Percentiles rank a stretch among this genome's conserved stretches.
phyloP scores from a whole-genome alignment of 169 alveolate genomes.

The Theileria equi region DNA sequence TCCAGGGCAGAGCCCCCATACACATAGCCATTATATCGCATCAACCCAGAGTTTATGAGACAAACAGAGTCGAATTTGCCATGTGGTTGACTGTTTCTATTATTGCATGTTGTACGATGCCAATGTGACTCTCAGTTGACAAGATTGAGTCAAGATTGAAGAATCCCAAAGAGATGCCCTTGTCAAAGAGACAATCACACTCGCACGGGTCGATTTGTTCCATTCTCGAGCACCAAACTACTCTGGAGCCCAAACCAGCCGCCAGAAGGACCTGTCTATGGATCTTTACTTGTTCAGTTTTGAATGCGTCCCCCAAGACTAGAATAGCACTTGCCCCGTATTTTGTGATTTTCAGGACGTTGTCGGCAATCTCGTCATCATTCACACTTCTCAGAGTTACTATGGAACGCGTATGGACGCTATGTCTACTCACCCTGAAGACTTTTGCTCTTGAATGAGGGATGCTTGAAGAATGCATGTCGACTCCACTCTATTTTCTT shows the following conservation, averaged over 20 bases:
- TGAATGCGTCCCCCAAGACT: slow-evolving; percentile 36
- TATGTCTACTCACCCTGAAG: slow-evolving; percentile 5
- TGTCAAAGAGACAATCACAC: slow-evolving; percentile 35
- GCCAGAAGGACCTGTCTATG: slow-evolving; percentile 29
- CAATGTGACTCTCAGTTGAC: slow-evolving; percentile 27
- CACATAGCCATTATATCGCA: not conserved
- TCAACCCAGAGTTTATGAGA: not conserved
- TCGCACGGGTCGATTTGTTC: slow-evolving; percentile 64
- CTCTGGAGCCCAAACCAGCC: slow-evolving; percentile 42
- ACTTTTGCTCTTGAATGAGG: slow-evolving; percentile 14
- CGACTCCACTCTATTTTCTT: not conserved
- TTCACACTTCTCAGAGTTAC: slow-evolving; percentile 17
- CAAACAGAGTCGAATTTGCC: not conserved
- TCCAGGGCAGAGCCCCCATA: not conserved
- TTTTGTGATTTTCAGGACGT: slow-evolving; percentile 20
- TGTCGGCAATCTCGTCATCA: slow-evolving; percentile 3
- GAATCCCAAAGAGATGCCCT: slow-evolving; percentile 34
- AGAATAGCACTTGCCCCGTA: slow-evolving; percentile 46
- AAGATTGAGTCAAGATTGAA: slow-evolving; percentile 33
- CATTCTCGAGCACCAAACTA: slow-evolving; percentile 48
- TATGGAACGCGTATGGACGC: not conserved
- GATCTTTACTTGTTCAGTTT: slow-evolving; percentile 36
- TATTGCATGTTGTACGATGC: slow-evolving; percentile 43
- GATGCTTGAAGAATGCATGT: slow-evolving; percentile 37
- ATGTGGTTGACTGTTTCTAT: slow-evolving; percentile 31